Conservation (phyloP, 768 basidiomycete species). For the Lentinula raphanica region DNA sequence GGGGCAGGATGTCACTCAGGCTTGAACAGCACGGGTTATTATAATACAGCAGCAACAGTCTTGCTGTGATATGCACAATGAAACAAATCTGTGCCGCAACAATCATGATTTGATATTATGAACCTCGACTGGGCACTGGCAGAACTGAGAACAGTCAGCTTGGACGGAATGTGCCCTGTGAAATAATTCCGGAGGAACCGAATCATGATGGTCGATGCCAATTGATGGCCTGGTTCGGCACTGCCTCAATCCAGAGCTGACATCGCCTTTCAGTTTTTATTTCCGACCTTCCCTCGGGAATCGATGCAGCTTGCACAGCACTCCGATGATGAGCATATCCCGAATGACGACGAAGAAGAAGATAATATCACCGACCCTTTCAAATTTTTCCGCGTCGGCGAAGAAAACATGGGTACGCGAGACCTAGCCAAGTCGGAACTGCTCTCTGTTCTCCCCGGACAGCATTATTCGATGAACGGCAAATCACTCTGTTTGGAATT, state of each 20-base stretch:
- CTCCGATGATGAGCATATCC: not conserved
- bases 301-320: constrained; percentile 6
- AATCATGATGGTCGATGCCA: not conserved
- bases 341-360: constrained; percentile 3
- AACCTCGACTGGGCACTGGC: not conserved
- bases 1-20: not conserved
- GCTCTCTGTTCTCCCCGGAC: constrained; percentile 10
- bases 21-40: not conserved
- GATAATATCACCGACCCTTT: not conserved
- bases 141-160: not conserved
- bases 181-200: not conserved
- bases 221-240: not conserved
- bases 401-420: not conserved
- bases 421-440: constrained; percentile 19
- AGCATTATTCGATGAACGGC: constrained; percentile 6
- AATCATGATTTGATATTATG: constrained; percentile 1
- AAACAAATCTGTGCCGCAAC: constrained; percentile 1
- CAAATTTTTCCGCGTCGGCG: constrained; percentile 1
- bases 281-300: not conserved
- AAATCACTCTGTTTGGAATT: constrained; percentile 7
- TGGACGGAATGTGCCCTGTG: not conserved
- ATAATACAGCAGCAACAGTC: not conserved
- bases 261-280: not conserved
- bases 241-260: not conserved
- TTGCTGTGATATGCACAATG: not conserved